Evolutionary conservation across 441 rosid species (phyloP), one percentile per base, ranked within the genome.

Genomic region (Croton setiger): DNA sequence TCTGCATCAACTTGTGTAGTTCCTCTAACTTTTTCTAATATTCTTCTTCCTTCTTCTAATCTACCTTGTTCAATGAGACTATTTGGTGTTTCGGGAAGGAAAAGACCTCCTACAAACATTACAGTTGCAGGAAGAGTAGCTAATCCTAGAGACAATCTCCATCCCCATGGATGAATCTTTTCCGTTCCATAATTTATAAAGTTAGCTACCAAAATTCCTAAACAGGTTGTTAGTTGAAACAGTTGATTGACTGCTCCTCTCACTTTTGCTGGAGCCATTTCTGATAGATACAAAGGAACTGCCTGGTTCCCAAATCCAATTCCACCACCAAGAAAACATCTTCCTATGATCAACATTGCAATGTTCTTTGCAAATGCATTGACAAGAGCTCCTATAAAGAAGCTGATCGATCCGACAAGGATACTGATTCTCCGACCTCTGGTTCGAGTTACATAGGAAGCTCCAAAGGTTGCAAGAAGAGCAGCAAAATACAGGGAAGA

Each of bases 221-320:
- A 12, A 64, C 96, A 89, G 36, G 97, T 93, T 31, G 97, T 85
- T 49, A 93, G 79, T 71, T 93, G 97, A 70, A 93, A 93, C 52
- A 91, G 76, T 71, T 88, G 96, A 76, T 93, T 93, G 52, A 90
- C 85, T 0, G 91, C 86, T 71, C 98, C 97, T 70, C 96, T 75
- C 63, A 86, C 69, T 77, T 91, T 88, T 1, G 97, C 88, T 0
- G 98, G 98, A 7, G 97, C 88, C 88, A 91, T 91, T 79, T 93
- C 96, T 0, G 98, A 93, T 1, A 91, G 87, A 70, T 91, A 93
- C 74, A 93, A 58, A 0, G 96, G 94, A 67, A 91, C 94, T 21
- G 98, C 94, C 95, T 91, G 96, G 74, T 93, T 89, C 71, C 96
- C 86, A 64, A 93, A 91, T 45, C 98, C 97, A 68, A 91, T 91